phyloP scores from a whole-genome alignment of 768 basidiomycete species.

The Roridomyces roridus region DNA sequence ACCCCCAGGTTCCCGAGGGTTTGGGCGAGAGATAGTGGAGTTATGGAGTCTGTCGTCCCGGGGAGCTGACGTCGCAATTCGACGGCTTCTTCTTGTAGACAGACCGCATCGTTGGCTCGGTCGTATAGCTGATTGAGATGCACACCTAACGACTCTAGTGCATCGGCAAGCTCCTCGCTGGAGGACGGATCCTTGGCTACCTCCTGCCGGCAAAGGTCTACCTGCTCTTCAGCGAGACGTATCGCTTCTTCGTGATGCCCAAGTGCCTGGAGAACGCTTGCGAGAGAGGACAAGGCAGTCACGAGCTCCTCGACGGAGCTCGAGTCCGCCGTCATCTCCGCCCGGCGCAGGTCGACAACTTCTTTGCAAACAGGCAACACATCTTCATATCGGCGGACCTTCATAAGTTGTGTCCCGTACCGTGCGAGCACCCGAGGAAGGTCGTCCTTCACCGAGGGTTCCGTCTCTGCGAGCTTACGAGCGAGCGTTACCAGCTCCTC shows the following conservation, averaged over 20 bases:
- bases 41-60: neutral
- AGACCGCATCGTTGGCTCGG: neutral
- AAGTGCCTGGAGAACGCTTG: neutral
- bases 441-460: neutral
- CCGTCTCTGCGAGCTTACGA: neutral
- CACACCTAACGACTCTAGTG: neutral
- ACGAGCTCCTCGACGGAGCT: neutral
- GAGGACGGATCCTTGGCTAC: neutral
- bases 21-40: neutral
- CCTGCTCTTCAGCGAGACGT: neutral
- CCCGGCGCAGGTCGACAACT: neutral
- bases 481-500: neutral
- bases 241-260: conserved; percentile 1
- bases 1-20: conserved; percentile 1
- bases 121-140: neutral
- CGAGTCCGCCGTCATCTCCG: neutral
- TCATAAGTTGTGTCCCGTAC: neutral
- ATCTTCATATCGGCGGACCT: conserved; percentile 5
- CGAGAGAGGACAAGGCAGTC: neutral
- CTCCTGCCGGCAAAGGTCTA: conserved; percentile 1
- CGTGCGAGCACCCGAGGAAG: neutral
- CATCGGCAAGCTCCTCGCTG: neutral
- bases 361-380: neutral
- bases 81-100: conserved; percentile 1
- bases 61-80: neutral